Percentiles rank a stretch among this genome's conserved stretches.
Conservation (phyloP, 495 filamentous ascomycete genomes). For the Daldinia loculata region DNA sequence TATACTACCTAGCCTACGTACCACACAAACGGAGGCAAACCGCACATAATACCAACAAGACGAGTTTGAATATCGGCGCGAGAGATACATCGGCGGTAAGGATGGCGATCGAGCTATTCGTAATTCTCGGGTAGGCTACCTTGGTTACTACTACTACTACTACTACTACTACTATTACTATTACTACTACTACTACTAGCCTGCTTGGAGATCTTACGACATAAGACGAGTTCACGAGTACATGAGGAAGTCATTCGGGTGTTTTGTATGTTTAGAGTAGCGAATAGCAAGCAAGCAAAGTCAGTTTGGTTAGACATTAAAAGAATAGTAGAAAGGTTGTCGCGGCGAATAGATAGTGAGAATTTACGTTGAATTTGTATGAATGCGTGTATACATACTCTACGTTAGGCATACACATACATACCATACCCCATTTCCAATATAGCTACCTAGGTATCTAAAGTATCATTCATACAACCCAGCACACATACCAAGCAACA, state of each 20-base stretch:
- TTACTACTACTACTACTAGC: neutral
- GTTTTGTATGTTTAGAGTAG: conserved; percentile 1
- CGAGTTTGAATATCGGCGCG: no score
- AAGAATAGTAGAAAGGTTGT: neutral
- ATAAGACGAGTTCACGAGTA: conserved; percentile 5
- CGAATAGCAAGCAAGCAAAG: neutral
- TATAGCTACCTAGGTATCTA: neutral
- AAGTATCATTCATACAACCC: conserved; percentile 2
- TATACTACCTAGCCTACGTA: no score
- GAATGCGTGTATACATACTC: neutral
- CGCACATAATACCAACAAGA: neutral
- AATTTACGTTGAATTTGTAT: neutral
- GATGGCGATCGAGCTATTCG: no score
- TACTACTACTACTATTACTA: neutral
- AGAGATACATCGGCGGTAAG: no score
- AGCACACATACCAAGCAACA: conserved; percentile 47
- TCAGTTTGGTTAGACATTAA: neutral
- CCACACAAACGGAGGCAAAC: neutral
- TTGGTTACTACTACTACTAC: neutral
- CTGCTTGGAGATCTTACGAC: conserved; percentile 2
- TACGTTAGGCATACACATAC: neutral
- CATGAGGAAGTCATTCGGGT: neutral
- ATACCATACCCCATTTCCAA: neutral
- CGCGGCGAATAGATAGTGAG: neutral
- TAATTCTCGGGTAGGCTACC: neutral